Conservation (phyloP, 176 grass and related monocot species). For the Cocos nucifera region DNA sequence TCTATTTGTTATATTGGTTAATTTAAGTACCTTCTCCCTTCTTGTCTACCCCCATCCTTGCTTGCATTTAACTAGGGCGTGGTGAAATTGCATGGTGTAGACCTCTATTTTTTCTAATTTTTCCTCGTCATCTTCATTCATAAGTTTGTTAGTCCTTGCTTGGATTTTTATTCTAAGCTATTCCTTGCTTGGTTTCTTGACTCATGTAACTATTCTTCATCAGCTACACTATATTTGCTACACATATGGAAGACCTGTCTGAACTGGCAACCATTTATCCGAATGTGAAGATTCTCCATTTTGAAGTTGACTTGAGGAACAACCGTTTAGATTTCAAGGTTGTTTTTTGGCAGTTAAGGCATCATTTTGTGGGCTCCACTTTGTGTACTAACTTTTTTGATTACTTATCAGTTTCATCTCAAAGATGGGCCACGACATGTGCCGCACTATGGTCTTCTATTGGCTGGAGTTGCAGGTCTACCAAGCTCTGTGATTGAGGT, state of each 20-base stretch:
- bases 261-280: slow-evolving; percentile 87
- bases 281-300: slow-evolving; percentile 94
- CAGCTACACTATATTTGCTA: slow-evolving; percentile 90
- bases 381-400: slow-evolving; percentile 4
- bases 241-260: slow-evolving; percentile 86
- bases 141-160: too few relatives aligned
- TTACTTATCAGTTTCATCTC: slow-evolving; percentile 42
- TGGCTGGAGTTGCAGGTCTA: slow-evolving; percentile 76
- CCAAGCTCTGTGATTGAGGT: slow-evolving; percentile 64
- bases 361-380: neutral
- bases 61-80: too few relatives aligned
- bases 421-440: slow-evolving; percentile 64
- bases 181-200: too few relatives aligned
- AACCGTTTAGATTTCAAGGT: slow-evolving; percentile 93
- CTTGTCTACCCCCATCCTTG: too few relatives aligned
- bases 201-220: slow-evolving; percentile 5
- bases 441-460: slow-evolving; percentile 75
- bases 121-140: too few relatives aligned
- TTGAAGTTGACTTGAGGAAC: slow-evolving; percentile 78
- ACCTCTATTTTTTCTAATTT: too few relatives aligned
- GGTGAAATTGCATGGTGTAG: too few relatives aligned
- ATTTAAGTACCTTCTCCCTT: too few relatives aligned
- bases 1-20: too few relatives aligned
- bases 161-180: too few relatives aligned
- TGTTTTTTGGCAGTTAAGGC: neutral